These are phyloP conservation scores for Epicoccum sorghinum DNA, from an alignment of 2,329 filamentous ascomycete species.

Conservation along the genomic window DNA sequence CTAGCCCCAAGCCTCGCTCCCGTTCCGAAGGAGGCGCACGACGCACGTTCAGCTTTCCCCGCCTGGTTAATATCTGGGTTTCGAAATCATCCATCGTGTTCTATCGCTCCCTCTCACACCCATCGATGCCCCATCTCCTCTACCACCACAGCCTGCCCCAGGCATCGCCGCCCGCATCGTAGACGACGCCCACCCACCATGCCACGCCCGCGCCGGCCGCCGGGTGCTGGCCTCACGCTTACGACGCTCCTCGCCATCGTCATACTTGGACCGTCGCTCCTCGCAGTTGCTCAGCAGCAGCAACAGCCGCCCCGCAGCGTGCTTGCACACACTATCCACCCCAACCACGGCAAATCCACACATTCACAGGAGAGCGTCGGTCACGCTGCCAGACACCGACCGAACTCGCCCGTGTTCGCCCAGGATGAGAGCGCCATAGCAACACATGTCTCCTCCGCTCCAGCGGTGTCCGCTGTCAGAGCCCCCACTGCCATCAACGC, in stretches of 20 bases:
- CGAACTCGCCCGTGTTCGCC: constrained; percentile 39
- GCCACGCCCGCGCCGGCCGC: constrained; percentile 49
- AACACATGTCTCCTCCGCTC: constrained; percentile 79
- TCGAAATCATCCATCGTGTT: constrained; percentile 23
- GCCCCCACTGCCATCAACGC: constrained; percentile 75
- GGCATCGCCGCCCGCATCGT: constrained; percentile 33
- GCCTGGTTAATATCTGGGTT: constrained; percentile 19
- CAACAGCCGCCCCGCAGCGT: constrained; percentile 38
- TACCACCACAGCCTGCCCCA: constrained; percentile 35
- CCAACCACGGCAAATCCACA: constrained; percentile 24
- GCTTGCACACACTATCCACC: constrained; percentile 25
- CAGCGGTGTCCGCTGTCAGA: constrained; percentile 87
- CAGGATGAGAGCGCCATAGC: constrained; percentile 90
- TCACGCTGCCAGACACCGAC: constrained; percentile 29
- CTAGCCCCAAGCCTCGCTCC: constrained; percentile 21
- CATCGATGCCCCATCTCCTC: constrained; percentile 43
- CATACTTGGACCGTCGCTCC: constrained; percentile 42
- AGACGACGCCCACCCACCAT: constrained; percentile 33
- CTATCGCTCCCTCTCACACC: constrained; percentile 18
- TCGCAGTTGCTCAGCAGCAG: constrained; percentile 52
- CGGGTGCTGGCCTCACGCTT: constrained; percentile 46
- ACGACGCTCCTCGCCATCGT: constrained; percentile 43
- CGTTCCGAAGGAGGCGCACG: constrained; percentile 14
- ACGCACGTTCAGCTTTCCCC: constrained; percentile 19
- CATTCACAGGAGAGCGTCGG: constrained; percentile 23